These are phyloP conservation scores for Helianthus annuus DNA, from an alignment of 129 eudicot genomes.

Conservation along the genomic window DNA sequence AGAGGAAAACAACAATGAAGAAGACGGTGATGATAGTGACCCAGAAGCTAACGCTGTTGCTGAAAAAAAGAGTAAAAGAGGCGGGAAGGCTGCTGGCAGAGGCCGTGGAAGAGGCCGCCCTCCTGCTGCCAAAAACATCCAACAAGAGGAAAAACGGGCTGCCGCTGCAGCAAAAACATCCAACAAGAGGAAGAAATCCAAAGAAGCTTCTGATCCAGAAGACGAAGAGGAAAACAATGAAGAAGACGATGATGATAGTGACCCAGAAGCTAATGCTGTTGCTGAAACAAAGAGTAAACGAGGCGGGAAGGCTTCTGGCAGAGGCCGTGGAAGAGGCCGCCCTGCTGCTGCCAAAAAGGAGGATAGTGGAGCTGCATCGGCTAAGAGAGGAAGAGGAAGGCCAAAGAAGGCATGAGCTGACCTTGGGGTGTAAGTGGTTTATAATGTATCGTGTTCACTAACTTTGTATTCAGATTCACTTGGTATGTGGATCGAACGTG, in stretches of 20 bases:
- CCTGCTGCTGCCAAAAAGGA: conserved; percentile 41
- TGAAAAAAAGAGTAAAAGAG: conserved; percentile 45
- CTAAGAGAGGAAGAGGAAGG: conserved; percentile 62
- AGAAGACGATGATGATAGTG: conserved; percentile 53
- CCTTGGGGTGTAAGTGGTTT: conserved; percentile 11
- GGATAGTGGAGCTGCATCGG: conserved; percentile 26
- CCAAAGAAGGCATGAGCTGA: conserved; percentile 56
- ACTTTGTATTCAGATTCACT: conserved; percentile 28
- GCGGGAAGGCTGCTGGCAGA: conserved; percentile 59
- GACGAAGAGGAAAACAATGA: conserved; percentile 35
- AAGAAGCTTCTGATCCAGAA: conserved; percentile 65
- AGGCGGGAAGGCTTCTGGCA: conserved; percentile 32
- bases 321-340: background rate
- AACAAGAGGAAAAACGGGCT: conserved; percentile 26
- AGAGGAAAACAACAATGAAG: conserved; percentile 31
- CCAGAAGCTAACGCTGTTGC: conserved; percentile 48
- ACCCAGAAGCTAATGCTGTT: conserved; percentile 47
- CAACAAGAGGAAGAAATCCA: conserved; percentile 64
- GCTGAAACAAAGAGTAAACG: conserved; percentile 43
- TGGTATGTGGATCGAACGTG: conserved; percentile 1
- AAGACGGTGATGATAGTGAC: conserved; percentile 52
- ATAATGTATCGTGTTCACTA: conserved; percentile 9
- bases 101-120: conserved; percentile 26
- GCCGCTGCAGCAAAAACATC: conserved; percentile 43
- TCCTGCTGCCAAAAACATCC: too few species aligned